Evolutionary conservation across 352 stramenopile species (phyloP), one percentile per base, ranked within the genome.

Genomic region (Phytophthora quininea): DNA sequence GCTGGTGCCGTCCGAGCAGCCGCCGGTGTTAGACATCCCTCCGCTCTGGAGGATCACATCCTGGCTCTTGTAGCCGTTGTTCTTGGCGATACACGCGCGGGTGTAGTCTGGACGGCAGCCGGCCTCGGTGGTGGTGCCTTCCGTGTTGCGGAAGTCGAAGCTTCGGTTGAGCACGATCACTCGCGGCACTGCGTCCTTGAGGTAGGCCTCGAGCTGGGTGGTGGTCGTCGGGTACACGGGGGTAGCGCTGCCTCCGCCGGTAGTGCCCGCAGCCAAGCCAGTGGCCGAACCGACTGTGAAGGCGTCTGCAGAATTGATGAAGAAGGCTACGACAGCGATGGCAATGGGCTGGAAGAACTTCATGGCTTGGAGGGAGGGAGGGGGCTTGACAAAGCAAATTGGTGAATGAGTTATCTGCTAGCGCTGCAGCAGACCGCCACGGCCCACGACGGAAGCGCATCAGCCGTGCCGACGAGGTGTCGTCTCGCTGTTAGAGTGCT

Each of bases 51-150:
- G 54, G 31, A 70, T 84, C 24, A 81, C 73, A 52, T 80, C 65
- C 40, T 84, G 76, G 61, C 64, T 73, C 61, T 79, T 69, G 66
- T 69, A 76, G 53, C 64, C 73, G 48, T 84, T 75, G 62, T 77
- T 80, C 62, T 75, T 73, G 50, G 59, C 67, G 15, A 74, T 74
- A 15, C 60, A 74, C 24, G 55, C 15, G 4, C 69, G 69, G 1
- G 58, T 74, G 67, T 73, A 79, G 54, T 79, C 54, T 8, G 76
- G 73, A 33, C 67, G 68, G 49, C 76, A 82, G 5, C 73, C 76
- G 3, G 61, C 66, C 55, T 84, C 76, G 11, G 76, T 80, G 27
- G 70, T 82, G 8, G 60, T 77, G 35, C 73, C 73, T 54, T 84
- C 77, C 0, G 73, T 76, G 19, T 66, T 71, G 24, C 64, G 60